phyloP scores from a whole-genome alignment of 2,329 filamentous ascomycete species.

The Aspergillus fumigatus region DNA sequence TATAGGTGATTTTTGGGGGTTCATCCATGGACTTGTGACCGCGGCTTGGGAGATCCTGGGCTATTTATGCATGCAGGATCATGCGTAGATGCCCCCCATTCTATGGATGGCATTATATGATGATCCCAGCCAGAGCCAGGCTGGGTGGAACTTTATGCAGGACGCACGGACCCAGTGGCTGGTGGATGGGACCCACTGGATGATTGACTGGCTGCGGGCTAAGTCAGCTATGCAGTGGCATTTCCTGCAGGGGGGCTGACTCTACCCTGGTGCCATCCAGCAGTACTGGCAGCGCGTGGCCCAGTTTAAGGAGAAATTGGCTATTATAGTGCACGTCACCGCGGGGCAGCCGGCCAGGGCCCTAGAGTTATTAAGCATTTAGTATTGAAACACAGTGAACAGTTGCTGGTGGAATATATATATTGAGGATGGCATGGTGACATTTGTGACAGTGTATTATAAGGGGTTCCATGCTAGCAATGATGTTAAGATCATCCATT shows the following conservation, averaged over 20 bases:
- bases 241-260: not conserved
- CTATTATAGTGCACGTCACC: not conserved
- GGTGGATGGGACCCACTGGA: not conserved
- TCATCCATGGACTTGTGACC: not conserved
- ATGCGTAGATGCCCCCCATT: not conserved
- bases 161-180: not conserved
- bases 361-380: not conserved
- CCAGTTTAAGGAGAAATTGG: constrained; percentile 1
- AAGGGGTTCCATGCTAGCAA: too few relatives aligned
- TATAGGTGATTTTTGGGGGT: constrained; percentile 1
- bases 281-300: not conserved
- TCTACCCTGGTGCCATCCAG: not conserved
- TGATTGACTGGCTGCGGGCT: not conserved
- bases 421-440: not conserved
- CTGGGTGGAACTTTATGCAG: constrained; percentile 2
- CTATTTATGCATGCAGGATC: not conserved
- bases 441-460: not conserved
- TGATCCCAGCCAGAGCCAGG: not conserved
- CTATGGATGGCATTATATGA: constrained; percentile 1
- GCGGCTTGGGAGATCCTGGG: not conserved
- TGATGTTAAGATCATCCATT: too few relatives aligned
- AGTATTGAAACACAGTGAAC: not conserved
- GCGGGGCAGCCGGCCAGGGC: not conserved
- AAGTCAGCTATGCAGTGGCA: not conserved
- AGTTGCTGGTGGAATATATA: constrained; percentile 3